phyloP scores from a whole-genome alignment of 306 rosid genomes.

The Spatholobus suberectus region DNA sequence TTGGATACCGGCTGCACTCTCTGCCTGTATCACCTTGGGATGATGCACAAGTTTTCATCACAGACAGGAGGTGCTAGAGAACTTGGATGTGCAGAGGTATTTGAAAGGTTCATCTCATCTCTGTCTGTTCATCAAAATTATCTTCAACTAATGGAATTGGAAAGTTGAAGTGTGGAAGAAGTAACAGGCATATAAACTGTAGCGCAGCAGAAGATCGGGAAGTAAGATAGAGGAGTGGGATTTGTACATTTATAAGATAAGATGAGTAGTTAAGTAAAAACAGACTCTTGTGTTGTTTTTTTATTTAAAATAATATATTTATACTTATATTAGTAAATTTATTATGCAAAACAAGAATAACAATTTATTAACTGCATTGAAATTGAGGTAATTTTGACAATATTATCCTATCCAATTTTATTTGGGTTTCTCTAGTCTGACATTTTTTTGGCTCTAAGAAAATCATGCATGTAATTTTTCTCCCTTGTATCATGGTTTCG shows the following conservation, averaged over 20 bases:
- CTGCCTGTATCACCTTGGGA: background rate
- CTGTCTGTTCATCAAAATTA: conserved; percentile 21
- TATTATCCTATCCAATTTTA: background rate
- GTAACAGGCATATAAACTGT: background rate
- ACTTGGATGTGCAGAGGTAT: conserved; percentile 27
- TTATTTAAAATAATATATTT: background rate
- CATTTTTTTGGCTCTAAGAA: conserved; percentile 3
- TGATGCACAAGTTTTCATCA: background rate
- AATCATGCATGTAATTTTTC: conserved; percentile 16
- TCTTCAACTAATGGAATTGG: conserved; percentile 30
- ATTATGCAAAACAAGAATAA: background rate
- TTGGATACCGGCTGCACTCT: background rate
- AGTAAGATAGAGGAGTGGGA: conserved; percentile 1
- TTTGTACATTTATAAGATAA: conserved; percentile 18
- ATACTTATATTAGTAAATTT: background rate
- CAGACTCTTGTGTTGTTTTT: background rate
- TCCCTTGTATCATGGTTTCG: conserved; percentile 21
- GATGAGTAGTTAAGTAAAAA: background rate
- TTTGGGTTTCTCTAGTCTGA: conserved; percentile 15
- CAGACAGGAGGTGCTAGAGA: background rate
- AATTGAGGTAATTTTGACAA: background rate
- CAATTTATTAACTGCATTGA: background rate
- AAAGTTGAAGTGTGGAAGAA: conserved; percentile 26
- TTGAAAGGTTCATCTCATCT: conserved; percentile 22
- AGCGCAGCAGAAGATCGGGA: background rate